phyloP scores from a whole-genome alignment of 306 rosid genomes.

The Malus sieversii region DNA sequence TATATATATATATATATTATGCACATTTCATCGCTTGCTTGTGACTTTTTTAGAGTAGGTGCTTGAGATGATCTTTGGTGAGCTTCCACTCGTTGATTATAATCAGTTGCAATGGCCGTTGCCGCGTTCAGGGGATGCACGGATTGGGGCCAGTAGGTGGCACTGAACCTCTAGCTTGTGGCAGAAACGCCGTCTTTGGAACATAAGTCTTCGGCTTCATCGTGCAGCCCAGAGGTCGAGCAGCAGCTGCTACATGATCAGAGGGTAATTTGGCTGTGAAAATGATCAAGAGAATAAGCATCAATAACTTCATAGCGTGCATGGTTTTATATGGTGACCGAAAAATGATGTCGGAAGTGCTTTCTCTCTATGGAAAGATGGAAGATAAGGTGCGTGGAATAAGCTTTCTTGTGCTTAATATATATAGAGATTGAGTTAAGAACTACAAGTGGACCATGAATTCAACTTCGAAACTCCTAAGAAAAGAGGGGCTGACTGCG shows the following conservation, averaged over 20 bases:
- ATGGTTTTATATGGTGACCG: neutral
- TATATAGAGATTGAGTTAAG: neutral
- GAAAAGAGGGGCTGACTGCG: neutral
- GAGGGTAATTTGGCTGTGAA: neutral
- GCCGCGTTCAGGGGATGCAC: neutral
- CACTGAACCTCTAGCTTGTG: neutral
- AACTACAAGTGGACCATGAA: neutral
- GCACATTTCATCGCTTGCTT: too few relatives aligned
- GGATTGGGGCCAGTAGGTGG: neutral
- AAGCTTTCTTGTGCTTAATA: neutral
- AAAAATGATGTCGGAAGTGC: neutral
- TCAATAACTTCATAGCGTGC: neutral
- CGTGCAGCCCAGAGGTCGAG: neutral
- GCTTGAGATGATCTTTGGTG: neutral
- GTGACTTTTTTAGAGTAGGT: neutral
- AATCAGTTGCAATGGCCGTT: neutral
- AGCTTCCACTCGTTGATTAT: neutral
- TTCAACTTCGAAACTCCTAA: neutral
- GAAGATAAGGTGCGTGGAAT: neutral
- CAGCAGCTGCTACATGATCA: neutral
- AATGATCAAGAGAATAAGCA: neutral
- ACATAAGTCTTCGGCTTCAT: neutral
- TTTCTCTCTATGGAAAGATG: too few relatives aligned
- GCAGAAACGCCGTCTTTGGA: neutral
- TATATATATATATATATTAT: too few relatives aligned